Evolutionary conservation across 169 alveolate species (phyloP).

Genomic region (Cryptosporidium bovis): DNA sequence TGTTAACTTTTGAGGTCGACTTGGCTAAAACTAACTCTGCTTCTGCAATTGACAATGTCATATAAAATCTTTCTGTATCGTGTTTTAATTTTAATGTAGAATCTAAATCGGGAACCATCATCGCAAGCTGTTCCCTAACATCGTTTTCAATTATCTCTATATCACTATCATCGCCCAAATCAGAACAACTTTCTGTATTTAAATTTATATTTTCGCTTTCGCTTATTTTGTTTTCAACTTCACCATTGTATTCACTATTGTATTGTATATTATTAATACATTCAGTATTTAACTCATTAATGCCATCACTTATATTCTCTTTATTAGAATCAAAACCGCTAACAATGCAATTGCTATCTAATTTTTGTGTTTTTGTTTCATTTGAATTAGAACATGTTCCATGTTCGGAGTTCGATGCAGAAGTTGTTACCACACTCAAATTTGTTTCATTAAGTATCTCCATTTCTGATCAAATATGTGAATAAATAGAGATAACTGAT

Average conservation of each 20-base stretch:
- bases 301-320: neutral
- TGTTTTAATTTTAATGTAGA: slow-evolving; percentile 62
- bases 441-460: slow-evolving; percentile 24
- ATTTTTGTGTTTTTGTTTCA: slow-evolving; percentile 13
- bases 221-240: neutral
- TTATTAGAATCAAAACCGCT: slow-evolving; percentile 3
- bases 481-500: no score
- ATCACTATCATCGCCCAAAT: neutral
- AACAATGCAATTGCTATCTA: neutral
- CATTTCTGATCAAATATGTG: slow-evolving; percentile 1
- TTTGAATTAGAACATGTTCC: slow-evolving; percentile 36
- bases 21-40: slow-evolving; percentile 56
- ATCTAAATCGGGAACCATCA: slow-evolving; percentile 69
- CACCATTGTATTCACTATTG: neutral
- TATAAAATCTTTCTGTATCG: slow-evolving; percentile 64
- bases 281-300: neutral
- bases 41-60: slow-evolving; percentile 70
- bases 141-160: neutral
- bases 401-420: slow-evolving; percentile 59
- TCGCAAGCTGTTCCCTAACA: slow-evolving; percentile 17
- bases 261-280: neutral
- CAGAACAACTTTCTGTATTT: neutral
- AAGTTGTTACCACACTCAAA: slow-evolving; percentile 65
- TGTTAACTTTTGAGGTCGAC: neutral
- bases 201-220: neutral